Evolutionary conservation across 495 filamentous ascomycete species (phyloP).

Genomic region (Rhypophila decipiens): DNA sequence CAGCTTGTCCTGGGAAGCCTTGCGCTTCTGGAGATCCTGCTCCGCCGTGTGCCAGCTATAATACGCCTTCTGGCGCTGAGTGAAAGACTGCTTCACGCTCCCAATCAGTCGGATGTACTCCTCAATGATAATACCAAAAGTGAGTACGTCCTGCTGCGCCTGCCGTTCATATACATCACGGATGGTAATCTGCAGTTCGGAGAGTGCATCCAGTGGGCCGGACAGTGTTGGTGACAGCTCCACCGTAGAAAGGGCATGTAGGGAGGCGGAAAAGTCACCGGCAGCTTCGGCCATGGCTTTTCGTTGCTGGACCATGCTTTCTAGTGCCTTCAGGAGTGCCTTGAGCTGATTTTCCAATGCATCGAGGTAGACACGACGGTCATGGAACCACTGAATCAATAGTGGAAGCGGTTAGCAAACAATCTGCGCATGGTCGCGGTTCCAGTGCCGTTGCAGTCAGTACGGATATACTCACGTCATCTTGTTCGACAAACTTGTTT

Average conservation of each 20-base stretch:
- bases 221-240: conserved; percentile 87
- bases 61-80: conserved; percentile 89
- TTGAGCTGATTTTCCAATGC: conserved; percentile 93
- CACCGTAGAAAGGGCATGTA: conserved; percentile 83
- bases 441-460: no score
- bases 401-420: conserved; percentile 4
- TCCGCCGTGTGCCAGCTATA: conserved; percentile 89
- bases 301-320: conserved; percentile 82
- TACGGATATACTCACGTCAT: conserved; percentile 61
- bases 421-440: no score
- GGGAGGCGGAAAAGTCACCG: conserved; percentile 81
- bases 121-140: conserved; percentile 92
- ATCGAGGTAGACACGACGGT: conserved; percentile 88
- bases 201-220: conserved; percentile 79
- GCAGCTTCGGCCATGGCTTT: conserved; percentile 90
- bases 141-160: conserved; percentile 93
- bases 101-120: conserved; percentile 96
- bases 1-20: conserved; percentile 80
- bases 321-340: conserved; percentile 86
- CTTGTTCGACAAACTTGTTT: conserved; percentile 91
- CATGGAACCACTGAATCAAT: conserved; percentile 80
- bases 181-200: conserved; percentile 87
- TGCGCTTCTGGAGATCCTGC: conserved; percentile 79
- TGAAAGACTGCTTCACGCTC: conserved; percentile 85
- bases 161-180: conserved; percentile 93